Evolutionary conservation across 2,329 filamentous ascomycete species (phyloP).

Genomic region (Plenodomus biglobosus): DNA sequence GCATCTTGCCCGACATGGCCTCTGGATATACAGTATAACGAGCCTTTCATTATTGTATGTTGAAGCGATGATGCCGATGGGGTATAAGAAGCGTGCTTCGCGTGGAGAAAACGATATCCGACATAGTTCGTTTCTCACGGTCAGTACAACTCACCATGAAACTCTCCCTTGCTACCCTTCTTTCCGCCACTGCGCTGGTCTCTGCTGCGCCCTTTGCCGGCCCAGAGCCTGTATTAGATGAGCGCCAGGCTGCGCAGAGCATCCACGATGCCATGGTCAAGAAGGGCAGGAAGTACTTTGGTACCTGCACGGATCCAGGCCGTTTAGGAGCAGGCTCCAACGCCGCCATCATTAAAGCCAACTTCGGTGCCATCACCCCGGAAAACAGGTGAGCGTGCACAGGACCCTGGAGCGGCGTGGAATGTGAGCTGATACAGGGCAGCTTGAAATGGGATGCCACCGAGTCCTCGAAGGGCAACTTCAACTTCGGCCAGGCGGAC

Average conservation of each 20-base stretch:
- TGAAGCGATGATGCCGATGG: background rate
- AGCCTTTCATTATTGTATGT: background rate
- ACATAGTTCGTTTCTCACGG: background rate
- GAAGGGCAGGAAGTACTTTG: slow-evolving; percentile 68
- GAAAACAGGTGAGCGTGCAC: slow-evolving; percentile 56
- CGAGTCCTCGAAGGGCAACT: slow-evolving; percentile 47
- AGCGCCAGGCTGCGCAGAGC: slow-evolving; percentile 47
- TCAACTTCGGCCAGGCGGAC: slow-evolving; percentile 60
- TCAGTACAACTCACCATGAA: slow-evolving; percentile 27
- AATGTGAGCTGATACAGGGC: background rate
- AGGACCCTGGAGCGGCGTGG: background rate
- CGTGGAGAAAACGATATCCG: background rate
- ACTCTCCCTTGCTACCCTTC: slow-evolving; percentile 30
- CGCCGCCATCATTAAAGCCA: slow-evolving; percentile 59
- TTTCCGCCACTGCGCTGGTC: slow-evolving; percentile 32
- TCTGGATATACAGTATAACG: background rate
- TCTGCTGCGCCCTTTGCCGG: slow-evolving; percentile 35
- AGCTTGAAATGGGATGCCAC: slow-evolving; percentile 70
- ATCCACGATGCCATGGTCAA: slow-evolving; percentile 61
- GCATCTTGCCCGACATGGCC: background rate
- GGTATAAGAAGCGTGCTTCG: background rate
- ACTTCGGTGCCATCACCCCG: slow-evolving; percentile 67
- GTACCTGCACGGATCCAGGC: slow-evolving; percentile 59
- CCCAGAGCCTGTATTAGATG: slow-evolving; percentile 29
- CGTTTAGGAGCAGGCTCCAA: slow-evolving; percentile 56